phyloP scores from a whole-genome alignment of 176 grass and related monocot species.

The Elaeis guineensis region DNA sequence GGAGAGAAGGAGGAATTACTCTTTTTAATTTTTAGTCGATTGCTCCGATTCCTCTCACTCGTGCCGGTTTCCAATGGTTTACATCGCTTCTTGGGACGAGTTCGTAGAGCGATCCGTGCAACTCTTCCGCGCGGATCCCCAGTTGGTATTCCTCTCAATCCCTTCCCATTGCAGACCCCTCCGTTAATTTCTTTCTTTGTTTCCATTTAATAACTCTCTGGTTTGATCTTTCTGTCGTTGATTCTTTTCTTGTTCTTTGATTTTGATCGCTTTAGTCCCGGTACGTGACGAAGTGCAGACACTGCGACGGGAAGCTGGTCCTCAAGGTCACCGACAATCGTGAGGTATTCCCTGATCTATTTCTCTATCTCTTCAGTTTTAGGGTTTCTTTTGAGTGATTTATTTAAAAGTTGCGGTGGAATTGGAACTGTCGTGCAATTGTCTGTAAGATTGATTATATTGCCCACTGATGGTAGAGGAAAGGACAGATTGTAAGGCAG shows the following conservation, averaged over 20 bases:
- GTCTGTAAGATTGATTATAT: too few relatives aligned
- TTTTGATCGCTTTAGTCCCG: constrained; percentile 34
- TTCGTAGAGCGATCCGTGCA: constrained; percentile 80
- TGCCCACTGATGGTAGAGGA: too few relatives aligned
- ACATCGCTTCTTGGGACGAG: constrained; percentile 91
- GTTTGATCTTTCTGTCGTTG: neutral
- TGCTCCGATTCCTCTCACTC: neutral
- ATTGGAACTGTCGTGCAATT: too few relatives aligned
- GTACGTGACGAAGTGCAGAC: constrained; percentile 84
- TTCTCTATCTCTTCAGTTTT: neutral
- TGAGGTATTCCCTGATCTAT: constrained; percentile 32
- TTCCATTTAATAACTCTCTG: neutral
- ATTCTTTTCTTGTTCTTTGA: neutral
- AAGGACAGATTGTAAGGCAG: too few relatives aligned
- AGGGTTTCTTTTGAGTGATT: too few relatives aligned
- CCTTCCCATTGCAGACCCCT: neutral
- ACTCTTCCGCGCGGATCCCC: constrained; percentile 76
- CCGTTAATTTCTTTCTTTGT: constrained; percentile 4
- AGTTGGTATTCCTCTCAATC: constrained; percentile 26
- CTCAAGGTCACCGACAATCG: constrained; percentile 90
- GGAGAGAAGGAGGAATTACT: too few relatives aligned
- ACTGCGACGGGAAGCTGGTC: constrained; percentile 91
- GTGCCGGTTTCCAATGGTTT: constrained; percentile 42
- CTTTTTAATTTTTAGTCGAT: too few relatives aligned
- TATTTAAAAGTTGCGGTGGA: too few relatives aligned